phyloP scores from a whole-genome alignment of 306 rosid genomes.

The Sicyos baderoa region DNA sequence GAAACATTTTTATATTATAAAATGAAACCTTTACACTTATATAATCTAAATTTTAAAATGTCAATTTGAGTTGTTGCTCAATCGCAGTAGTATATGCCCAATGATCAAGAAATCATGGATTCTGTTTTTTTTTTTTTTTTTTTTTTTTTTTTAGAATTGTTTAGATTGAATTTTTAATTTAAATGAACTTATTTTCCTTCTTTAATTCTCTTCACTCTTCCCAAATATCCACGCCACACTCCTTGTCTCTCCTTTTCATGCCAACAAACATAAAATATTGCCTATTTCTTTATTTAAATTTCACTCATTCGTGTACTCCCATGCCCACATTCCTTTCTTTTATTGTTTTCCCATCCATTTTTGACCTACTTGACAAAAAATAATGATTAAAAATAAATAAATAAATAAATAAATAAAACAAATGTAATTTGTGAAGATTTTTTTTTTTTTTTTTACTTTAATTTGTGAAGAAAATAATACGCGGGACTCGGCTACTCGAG shows the following conservation, averaged over 20 bases:
- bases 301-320: neutral
- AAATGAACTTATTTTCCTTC: neutral
- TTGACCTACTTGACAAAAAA: neutral
- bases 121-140: no score
- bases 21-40: no score
- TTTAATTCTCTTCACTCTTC: neutral
- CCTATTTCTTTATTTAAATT: neutral
- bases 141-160: no score
- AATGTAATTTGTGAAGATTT: neutral
- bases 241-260: conserved; percentile 15
- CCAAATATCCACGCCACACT: conserved; percentile 3
- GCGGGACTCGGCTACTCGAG: neutral
- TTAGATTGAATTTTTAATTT: no score
- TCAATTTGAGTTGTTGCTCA: no score
- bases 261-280: neutral
- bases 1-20: no score
- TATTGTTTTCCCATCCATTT: neutral
- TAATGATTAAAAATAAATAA: no score
- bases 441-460: no score
- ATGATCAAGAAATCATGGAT: no score
- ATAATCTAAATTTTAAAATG: no score
- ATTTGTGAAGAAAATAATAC: neutral
- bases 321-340: neutral
- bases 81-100: no score
- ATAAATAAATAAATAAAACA: no score